phyloP scores from a whole-genome alignment of 2,329 filamentous ascomycete species.

The Aspergillus fructus region DNA sequence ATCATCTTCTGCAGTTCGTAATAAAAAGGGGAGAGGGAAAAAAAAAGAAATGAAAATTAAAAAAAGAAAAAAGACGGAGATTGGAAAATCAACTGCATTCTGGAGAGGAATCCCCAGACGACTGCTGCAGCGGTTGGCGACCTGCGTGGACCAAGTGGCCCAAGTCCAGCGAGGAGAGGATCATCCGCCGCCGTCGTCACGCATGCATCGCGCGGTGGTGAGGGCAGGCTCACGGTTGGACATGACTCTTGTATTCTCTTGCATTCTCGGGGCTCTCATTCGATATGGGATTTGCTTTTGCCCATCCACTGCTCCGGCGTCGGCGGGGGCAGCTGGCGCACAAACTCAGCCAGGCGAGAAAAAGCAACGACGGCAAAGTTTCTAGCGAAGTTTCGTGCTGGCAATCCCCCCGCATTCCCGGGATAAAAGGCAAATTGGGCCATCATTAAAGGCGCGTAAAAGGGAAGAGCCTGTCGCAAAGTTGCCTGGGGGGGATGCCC shows the following conservation, averaged over 20 bases:
- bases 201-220: neutral
- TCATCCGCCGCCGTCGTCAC: conserved; percentile 15
- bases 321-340: neutral
- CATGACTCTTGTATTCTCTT: neutral
- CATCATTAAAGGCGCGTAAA: neutral
- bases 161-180: conserved; percentile 11
- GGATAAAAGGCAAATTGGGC: neutral
- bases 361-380: conserved; percentile 1
- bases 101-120: conserved; percentile 6
- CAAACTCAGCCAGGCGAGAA: neutral
- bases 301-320: conserved; percentile 8
- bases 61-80: conserved; percentile 2
- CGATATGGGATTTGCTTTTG: conserved; percentile 3
- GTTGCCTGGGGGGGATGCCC: conserved; percentile 19
- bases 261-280: conserved; percentile 1
- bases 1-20: conserved; percentile 12
- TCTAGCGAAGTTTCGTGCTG: conserved; percentile 1
- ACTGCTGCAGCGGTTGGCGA: conserved; percentile 6
- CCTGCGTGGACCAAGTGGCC: neutral
- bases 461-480: neutral
- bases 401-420: conserved; percentile 3
- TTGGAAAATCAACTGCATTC: neutral
- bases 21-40: neutral
- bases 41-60: neutral
- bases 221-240: no score